phyloP scores from a whole-genome alignment of 192 early-diverging fungal species.

The Physocladia obscura region DNA sequence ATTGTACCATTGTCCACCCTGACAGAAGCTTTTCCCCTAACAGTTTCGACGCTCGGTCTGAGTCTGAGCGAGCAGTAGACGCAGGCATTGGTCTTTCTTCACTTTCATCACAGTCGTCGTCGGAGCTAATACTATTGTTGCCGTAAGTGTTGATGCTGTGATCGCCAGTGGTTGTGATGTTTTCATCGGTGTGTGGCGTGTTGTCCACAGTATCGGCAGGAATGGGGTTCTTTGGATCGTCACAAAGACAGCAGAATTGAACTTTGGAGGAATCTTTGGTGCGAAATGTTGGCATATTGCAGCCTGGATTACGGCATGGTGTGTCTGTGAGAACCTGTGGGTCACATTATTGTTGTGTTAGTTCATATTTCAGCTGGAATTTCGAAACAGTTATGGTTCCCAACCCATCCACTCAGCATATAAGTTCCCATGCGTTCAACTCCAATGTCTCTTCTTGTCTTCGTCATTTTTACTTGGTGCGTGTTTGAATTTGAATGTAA shows the following conservation, averaged over 20 bases:
- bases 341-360: neutral
- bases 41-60: neutral
- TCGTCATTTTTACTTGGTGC: neutral
- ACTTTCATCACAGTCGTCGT: neutral
- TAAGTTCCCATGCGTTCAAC: constrained; percentile 19
- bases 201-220: neutral
- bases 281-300: constrained; percentile 14
- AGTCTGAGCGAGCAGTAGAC: neutral
- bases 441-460: constrained; percentile 5
- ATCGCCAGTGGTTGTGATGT: too few relatives aligned
- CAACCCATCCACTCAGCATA: constrained; percentile 20
- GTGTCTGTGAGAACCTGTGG: constrained; percentile 9
- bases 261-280: neutral
- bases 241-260: constrained; percentile 5
- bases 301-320: neutral
- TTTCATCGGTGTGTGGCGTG: neutral
- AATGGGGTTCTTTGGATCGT: constrained; percentile 3
- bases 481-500: neutral
- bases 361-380: neutral
- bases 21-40: constrained; percentile 1
- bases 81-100: neutral
- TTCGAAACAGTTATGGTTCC: neutral
- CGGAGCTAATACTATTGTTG: neutral
- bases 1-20: constrained; percentile 17
- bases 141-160: too few relatives aligned